Evolutionary conservation across 2,329 filamentous ascomycete genomes (phyloP).

Genomic region (Neocatenulostroma microsporum): DNA sequence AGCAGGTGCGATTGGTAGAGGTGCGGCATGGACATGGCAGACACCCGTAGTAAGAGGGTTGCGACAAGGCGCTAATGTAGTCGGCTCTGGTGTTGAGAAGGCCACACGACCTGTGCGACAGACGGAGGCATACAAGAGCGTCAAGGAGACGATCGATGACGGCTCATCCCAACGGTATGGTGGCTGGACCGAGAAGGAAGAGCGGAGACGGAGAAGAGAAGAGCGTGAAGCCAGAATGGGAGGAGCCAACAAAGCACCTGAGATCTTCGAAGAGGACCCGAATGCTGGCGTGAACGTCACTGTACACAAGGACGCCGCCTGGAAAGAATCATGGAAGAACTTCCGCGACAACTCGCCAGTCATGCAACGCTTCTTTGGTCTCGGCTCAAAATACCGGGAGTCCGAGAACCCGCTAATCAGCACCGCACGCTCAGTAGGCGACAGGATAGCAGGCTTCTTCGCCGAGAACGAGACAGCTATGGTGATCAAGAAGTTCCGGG

Average conservation of each 20-base stretch:
- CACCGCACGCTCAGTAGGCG: slow-evolving; percentile 88
- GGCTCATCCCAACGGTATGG: slow-evolving; percentile 93
- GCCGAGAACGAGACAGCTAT: slow-evolving; percentile 96
- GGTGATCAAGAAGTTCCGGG: slow-evolving; percentile 96
- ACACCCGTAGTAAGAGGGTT: slow-evolving; percentile 87
- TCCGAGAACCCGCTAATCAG: slow-evolving; percentile 94
- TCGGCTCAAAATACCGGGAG: slow-evolving; percentile 85
- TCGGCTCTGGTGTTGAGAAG: slow-evolving; percentile 82
- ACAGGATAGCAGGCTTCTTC: slow-evolving; percentile 89
- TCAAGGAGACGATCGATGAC: slow-evolving; percentile 95
- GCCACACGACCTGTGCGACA: slow-evolving; percentile 90
- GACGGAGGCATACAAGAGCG: slow-evolving; percentile 85
- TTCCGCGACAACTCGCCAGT: slow-evolving; percentile 86
- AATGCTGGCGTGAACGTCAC: slow-evolving; percentile 93
- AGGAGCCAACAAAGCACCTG: slow-evolving; percentile 32
- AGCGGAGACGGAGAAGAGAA: slow-evolving; percentile 73
- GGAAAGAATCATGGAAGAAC: slow-evolving; percentile 97
- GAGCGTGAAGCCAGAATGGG: slow-evolving; percentile 53
- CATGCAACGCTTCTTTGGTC: slow-evolving; percentile 77
- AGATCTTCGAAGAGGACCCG: slow-evolving; percentile 73
- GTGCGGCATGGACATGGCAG: slow-evolving; percentile 96
- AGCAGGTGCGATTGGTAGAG: slow-evolving; percentile 77
- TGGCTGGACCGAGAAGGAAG: slow-evolving; percentile 94
- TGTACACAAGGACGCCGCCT: slow-evolving; percentile 90
- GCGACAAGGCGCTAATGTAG: slow-evolving; percentile 74